phyloP scores from a whole-genome alignment of 192 early-diverging fungal genomes.

The Entophlyctis helioformis region DNA sequence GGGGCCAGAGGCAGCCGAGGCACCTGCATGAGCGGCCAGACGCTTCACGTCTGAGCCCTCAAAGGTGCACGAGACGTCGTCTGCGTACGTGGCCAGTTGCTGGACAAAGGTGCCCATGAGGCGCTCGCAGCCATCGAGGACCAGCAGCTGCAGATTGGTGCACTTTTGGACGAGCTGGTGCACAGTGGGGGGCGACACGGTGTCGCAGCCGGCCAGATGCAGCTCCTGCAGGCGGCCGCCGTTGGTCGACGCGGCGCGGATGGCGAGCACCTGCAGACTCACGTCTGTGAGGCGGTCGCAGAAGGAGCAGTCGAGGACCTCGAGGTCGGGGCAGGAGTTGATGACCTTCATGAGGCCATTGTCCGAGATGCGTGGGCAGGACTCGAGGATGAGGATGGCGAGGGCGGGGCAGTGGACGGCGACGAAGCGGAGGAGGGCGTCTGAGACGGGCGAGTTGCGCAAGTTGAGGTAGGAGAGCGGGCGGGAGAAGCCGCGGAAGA shows the following conservation, averaged over 20 bases:
- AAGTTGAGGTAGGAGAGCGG: conserved; percentile 32
- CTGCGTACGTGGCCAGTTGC: conserved; percentile 15
- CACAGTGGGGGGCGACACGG: conserved; percentile 22
- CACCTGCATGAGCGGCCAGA: too few relatives aligned
- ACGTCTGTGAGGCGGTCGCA: conserved; percentile 32
- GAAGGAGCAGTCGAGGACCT: conserved; percentile 29
- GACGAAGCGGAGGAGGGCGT: conserved; percentile 26
- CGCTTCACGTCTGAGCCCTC: conserved; percentile 13
- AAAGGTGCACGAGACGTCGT: conserved; percentile 31
- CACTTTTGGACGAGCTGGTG: conserved; percentile 25
- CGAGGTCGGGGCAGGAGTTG: conserved; percentile 17
- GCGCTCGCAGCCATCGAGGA: conserved; percentile 37
- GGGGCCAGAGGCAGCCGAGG: too few relatives aligned
- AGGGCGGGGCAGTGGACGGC: conserved; percentile 25
- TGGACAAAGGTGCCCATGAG: conserved; percentile 23
- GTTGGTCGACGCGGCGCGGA: conserved; percentile 8
- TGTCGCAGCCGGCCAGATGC: conserved; percentile 30
- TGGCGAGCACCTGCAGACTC: conserved; percentile 21
- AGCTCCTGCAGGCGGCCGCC: conserved; percentile 24
- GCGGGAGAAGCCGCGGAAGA: conserved; percentile 6
- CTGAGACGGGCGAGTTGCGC: conserved; percentile 29
- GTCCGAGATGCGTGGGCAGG: conserved; percentile 29
- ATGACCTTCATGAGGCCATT: conserved; percentile 24
- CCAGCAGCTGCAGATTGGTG: conserved; percentile 22
- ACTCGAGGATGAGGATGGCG: conserved; percentile 33